Evolutionary conservation across 1,139 yeast species (phyloP), one percentile per base, ranked within the genome.

Genomic region (Lodderomyces theae): DNA sequence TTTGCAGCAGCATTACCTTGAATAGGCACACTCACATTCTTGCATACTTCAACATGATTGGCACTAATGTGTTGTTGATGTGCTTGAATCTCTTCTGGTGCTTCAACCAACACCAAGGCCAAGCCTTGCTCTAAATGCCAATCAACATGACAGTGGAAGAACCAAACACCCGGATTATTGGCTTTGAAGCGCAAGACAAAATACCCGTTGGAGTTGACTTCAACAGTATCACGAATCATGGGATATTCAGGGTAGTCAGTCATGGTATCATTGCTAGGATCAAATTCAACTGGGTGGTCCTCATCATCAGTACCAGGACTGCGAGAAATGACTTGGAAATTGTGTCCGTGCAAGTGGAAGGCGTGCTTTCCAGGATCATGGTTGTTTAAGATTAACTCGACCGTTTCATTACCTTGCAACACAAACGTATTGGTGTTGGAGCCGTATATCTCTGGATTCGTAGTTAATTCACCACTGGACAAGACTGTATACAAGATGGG

Each of bases 1-100:
- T 85, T 83, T 37, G 80, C 95, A 32, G 97, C 97, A 41, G 97
- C 97, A 60, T 90, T 90, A 54, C 96, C 96, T 32, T 57, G 60
- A 44, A 55, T 57, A 7, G 79, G 60, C 41, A 81, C 65, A 38
- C 74, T 73, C 32, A 68, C 72, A 24, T 69, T 70, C 29, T 60
- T 57, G 68, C 97, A 90, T 10, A 77, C 77, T 15, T 71, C 74
- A 40, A 63, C 63, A 64, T 86, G 92, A 52, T 72, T 68, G 1
- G 72, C 72, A 25, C 86, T 74, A 41, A 77, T 64, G 35, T 56
- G 60, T 52, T 72, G 80, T 44, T 70, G 64, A 41, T 66, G 62
- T 25, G 60, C 56, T 61, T 85, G 84, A 42, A 90, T 71, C 46
- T 73, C 75, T 4, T 36, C 28, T 19, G 83, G 83, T 42, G 73